Evolutionary conservation across 1,139 yeast genomes (phyloP), one percentile per base, ranked within the genome.

Genomic region (Maudiozyma humilis): DNA sequence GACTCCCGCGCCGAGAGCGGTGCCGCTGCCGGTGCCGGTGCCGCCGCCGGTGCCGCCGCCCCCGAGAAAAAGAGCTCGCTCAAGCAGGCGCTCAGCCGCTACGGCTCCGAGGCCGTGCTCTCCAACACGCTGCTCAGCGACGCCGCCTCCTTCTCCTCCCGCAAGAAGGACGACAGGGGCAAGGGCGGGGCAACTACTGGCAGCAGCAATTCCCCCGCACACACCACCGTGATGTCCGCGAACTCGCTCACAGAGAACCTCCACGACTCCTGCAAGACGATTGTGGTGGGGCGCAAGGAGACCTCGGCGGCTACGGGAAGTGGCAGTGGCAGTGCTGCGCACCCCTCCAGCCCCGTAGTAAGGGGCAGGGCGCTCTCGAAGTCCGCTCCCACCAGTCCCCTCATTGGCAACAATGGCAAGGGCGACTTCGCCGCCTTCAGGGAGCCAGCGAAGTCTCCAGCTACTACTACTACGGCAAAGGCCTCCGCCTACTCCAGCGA

Each of bases 401-500:
- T 23, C 1, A 29, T 37, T 14, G 17, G 19, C 18, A 4, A 16
- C n/a, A 29, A 17, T 17, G 31, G 17, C 12, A 25, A 10, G 18
- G 6, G n/a, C 10, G 39, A 36, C 29, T 25, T 25, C 3, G 25
- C 33, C 29, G 13, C 13, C 10, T 10, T 17, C 16, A 29, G 18
- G 18, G 16, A 29, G 6, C n/a, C n/a, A n/a, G n/a, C n/a, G n/a
- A n/a, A n/a, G n/a, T n/a, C n/a, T n/a, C n/a, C n/a, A n/a, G n/a
- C n/a, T n/a, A n/a, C n/a, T n/a, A n/a, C n/a, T n/a, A n/a, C n/a
- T n/a, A n/a, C n/a, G n/a, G n/a, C n/a, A n/a, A n/a, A n/a, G n/a
- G n/a, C n/a, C n/a, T n/a, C n/a, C n/a, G n/a, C n/a, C n/a, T 44
- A 35, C 10, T 50, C 80, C 1, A 72, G 81, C 3, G 96, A 88